Evolutionary conservation across 345 rosid species (phyloP).

Genomic region (Ailanthus altissimus): DNA sequence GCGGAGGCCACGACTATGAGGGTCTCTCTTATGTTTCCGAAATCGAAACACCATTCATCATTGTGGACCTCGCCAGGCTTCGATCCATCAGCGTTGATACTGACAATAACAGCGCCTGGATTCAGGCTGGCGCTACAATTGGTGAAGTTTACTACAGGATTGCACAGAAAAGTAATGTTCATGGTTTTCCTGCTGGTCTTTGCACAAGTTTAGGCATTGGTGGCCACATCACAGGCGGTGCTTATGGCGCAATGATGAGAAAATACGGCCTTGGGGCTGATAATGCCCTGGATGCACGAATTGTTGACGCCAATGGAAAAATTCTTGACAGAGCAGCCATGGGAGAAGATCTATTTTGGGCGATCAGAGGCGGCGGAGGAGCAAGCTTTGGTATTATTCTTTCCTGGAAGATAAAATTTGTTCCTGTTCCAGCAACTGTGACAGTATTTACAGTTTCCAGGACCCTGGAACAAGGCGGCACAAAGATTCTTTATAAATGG

Average conservation of each 20-base stretch:
- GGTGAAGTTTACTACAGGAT: constrained; percentile 57
- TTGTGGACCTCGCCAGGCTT: constrained; percentile 49
- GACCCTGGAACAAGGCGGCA: constrained; percentile 35
- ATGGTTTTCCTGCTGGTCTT: constrained; percentile 49
- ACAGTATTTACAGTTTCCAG: constrained; percentile 38
- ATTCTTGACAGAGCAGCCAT: constrained; percentile 41
- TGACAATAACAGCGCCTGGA: constrained; percentile 51
- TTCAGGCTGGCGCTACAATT: constrained; percentile 51
- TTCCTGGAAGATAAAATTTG: constrained; percentile 48
- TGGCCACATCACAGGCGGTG: constrained; percentile 58
- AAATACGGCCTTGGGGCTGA: constrained; percentile 54
- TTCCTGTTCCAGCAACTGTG: constrained; percentile 43
- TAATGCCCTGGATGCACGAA: constrained; percentile 50
- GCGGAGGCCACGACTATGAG: constrained; percentile 78
- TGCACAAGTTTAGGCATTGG: constrained; percentile 50
- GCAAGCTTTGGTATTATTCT: constrained; percentile 56
- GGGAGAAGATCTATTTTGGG: constrained; percentile 65
- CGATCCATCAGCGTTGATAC: constrained; percentile 45
- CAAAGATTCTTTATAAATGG: constrained; percentile 36
- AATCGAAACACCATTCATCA: constrained; percentile 45
- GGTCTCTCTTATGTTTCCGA: constrained; percentile 60
- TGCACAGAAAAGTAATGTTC: constrained; percentile 38
- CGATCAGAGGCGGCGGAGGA: constrained; percentile 63
- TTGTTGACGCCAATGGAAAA: constrained; percentile 49
- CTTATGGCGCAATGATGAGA: constrained; percentile 56